A percentile compares a stretch with the other conserved stretches of the same genome.
phyloP scores from a whole-genome alignment of 1,284 basidiomycete genomes.

The Sporisorium reilianum region DNA sequence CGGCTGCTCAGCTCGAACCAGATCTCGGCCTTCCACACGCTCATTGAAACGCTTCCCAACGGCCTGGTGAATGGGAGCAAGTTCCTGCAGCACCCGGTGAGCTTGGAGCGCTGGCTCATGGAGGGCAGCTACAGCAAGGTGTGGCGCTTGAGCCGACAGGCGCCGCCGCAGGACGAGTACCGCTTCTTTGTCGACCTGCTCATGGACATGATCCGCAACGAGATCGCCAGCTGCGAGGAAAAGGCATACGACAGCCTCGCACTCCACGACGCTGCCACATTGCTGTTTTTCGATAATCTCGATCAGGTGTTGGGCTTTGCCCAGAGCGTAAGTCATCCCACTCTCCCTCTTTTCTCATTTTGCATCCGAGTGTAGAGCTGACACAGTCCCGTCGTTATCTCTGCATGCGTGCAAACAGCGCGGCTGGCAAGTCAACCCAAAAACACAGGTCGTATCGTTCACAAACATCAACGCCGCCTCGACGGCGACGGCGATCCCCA shows the following conservation, averaged over 20 bases:
- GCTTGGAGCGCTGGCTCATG: conserved; percentile 92
- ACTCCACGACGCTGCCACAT: conserved; percentile 84
- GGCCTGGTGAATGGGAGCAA: conserved; percentile 51
- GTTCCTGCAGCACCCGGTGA: conserved; percentile 67
- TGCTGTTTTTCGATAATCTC: conserved; percentile 85
- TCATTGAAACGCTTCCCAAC: conserved; percentile 85
- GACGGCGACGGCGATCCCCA: conserved; percentile 53
- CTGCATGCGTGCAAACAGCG: conserved; percentile 31
- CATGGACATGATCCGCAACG: conserved; percentile 92
- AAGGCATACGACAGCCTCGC: conserved; percentile 88
- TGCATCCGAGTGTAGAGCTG: no score
- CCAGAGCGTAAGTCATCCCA: conserved; percentile 73
- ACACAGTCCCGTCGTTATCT: not conserved
- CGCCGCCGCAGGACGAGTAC: conserved; percentile 80
- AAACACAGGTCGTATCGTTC: conserved; percentile 68
- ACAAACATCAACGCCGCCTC: conserved; percentile 30
- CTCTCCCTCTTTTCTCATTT: no score
- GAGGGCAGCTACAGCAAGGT: conserved; percentile 98
- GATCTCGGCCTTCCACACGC: conserved; percentile 98
- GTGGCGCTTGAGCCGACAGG: conserved; percentile 86
- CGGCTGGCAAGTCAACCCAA: conserved; percentile 70
- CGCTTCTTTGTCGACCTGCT: conserved; percentile 89
- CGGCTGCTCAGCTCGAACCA: conserved; percentile 94
- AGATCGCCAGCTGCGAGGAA: conserved; percentile 93
- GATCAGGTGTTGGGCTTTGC: conserved; percentile 83